Evolutionary conservation across 2,329 filamentous ascomycete genomes (phyloP).

Genomic region (Ophiobolus disseminans): DNA sequence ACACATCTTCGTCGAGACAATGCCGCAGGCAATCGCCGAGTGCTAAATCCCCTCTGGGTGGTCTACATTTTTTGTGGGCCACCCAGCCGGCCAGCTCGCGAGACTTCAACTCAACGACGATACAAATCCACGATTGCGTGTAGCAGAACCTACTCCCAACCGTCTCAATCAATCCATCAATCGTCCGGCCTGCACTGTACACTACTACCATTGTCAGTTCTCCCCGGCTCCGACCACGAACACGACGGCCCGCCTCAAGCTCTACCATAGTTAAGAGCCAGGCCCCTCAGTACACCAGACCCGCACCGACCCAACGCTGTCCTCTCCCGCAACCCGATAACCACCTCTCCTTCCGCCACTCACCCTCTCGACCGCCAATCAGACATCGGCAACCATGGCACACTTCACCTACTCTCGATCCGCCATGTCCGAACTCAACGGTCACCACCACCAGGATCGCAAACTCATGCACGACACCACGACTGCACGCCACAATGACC

Average conservation of each 20-base stretch:
- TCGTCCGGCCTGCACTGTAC: conserved; percentile 43
- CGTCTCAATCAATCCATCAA: conserved; percentile 39
- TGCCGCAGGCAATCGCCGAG: conserved; percentile 60
- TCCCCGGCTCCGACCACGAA: conserved; percentile 37
- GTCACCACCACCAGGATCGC: conserved; percentile 40
- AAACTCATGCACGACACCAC: conserved; percentile 35
- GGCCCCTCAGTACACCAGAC: conserved; percentile 42
- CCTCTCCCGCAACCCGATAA: conserved; percentile 11
- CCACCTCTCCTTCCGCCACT: not conserved
- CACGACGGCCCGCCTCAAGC: conserved; percentile 41
- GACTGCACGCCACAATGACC: conserved; percentile 29
- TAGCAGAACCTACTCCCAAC: conserved; percentile 43
- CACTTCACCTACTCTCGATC: conserved; percentile 33
- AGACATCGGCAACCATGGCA: conserved; percentile 31
- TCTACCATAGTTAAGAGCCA: conserved; percentile 48
- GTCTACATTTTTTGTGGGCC: conserved; percentile 61
- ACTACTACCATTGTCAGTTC: conserved; percentile 43
- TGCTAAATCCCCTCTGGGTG: conserved; percentile 90
- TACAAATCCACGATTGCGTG: conserved; percentile 46
- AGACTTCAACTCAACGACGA: conserved; percentile 65
- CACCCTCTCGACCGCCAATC: conserved; percentile 5
- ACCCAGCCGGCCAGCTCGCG: conserved; percentile 85
- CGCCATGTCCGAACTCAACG: conserved; percentile 36
- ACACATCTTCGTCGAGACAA: conserved; percentile 54
- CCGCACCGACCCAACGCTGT: conserved; percentile 34